phyloP scores from a whole-genome alignment of 108 stramenopile genomes.

The Mayamaea pseudoterrestris region DNA sequence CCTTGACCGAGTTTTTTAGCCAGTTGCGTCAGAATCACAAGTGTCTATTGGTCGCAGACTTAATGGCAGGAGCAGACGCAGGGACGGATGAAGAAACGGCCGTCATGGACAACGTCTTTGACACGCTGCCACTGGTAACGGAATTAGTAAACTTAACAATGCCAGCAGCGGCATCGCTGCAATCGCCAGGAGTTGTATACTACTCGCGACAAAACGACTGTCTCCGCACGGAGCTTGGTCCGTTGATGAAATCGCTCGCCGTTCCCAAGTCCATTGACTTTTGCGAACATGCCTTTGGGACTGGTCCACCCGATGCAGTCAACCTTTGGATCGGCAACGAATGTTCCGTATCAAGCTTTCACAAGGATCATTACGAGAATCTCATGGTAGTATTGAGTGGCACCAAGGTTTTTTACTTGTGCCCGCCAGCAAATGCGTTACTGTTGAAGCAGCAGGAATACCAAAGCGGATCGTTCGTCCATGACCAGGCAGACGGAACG shows the following conservation, averaged over 20 bases:
- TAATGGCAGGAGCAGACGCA: background rate
- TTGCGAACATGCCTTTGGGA: constrained; percentile 47
- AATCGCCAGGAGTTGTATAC: constrained; percentile 37
- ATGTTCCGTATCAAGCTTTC: constrained; percentile 76
- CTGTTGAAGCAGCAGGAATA: constrained; percentile 54
- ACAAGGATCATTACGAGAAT: constrained; percentile 96
- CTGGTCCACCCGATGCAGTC: constrained; percentile 77
- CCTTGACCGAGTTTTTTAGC: constrained; percentile 38
- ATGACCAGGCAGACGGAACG: background rate
- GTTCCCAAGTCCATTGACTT: constrained; percentile 6
- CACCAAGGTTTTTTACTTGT: constrained; percentile 84
- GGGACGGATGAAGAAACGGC: background rate
- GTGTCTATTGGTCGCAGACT: background rate
- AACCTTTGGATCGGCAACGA: constrained; percentile 96
- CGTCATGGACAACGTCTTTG: background rate
- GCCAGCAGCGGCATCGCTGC: background rate
- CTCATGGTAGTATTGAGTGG: constrained; percentile 85
- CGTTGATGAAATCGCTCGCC: constrained; percentile 20
- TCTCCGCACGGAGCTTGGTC: constrained; percentile 47
- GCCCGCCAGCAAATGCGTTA: constrained; percentile 76
- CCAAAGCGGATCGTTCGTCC: constrained; percentile 23
- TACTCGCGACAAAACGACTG: constrained; percentile 85
- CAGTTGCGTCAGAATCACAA: constrained; percentile 21
- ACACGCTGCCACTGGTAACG: background rate
- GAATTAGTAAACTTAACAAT: constrained; percentile 8